phyloP scores from a whole-genome alignment of 306 rosid genomes.

The Prunus armeniaca region DNA sequence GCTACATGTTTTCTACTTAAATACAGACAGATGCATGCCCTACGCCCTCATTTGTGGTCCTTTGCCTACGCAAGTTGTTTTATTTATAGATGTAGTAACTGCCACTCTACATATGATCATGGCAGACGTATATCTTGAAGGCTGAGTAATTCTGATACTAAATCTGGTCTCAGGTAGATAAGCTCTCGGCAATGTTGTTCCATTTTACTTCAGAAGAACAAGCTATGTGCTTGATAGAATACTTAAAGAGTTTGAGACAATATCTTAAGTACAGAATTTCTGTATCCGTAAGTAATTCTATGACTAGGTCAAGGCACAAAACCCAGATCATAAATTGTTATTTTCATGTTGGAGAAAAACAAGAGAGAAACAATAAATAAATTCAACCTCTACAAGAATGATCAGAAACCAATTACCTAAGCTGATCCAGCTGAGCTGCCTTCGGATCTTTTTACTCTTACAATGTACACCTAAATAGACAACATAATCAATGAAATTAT shows the following conservation, averaged over 20 bases:
- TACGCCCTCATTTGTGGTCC: background rate
- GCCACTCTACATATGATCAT: background rate
- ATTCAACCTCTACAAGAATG: background rate
- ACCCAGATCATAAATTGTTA: too few relatives aligned
- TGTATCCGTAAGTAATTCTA: too few relatives aligned
- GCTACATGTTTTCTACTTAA: constrained; percentile 9
- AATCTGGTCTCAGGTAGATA: background rate
- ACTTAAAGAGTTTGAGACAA: too few relatives aligned
- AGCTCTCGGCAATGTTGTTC: too few relatives aligned
- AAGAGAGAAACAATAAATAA: background rate
- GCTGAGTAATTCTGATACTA: too few relatives aligned
- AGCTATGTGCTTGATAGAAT: too few relatives aligned
- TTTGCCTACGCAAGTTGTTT: background rate
- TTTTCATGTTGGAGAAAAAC: background rate
- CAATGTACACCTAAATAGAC: constrained; percentile 54
- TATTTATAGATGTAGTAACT: background rate
- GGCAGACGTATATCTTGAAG: too few relatives aligned
- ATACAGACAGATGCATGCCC: constrained; percentile 2
- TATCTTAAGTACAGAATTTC: too few relatives aligned
- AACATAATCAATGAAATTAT: background rate
- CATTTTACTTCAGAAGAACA: background rate
- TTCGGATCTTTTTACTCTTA: constrained; percentile 44
- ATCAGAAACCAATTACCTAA: background rate
- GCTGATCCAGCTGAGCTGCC: constrained; percentile 1
- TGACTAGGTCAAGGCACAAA: too few relatives aligned